A percentile compares a stretch with the other conserved stretches of the same genome.
Conservation (phyloP, 2,329 filamentous ascomycete genomes). For the Neurospora sp. region DNA sequence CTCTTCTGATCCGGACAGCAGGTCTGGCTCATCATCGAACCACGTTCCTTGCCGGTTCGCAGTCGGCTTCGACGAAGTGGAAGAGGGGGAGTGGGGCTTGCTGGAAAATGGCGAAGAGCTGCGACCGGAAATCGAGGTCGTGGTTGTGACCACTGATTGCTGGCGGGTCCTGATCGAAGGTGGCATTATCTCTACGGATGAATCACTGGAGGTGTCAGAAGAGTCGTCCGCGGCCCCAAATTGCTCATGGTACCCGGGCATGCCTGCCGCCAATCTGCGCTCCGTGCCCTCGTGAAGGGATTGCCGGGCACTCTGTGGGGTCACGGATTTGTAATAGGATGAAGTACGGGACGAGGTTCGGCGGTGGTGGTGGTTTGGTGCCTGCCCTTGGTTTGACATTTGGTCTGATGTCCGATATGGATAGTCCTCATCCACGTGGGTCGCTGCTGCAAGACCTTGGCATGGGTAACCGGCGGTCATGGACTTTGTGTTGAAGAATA, state of each 20-base stretch:
- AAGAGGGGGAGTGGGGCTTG: conserved; percentile 8
- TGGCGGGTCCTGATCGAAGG: conserved; percentile 24
- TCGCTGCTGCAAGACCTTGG: conserved; percentile 23
- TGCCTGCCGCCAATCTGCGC: not conserved
- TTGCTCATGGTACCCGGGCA: not conserved
- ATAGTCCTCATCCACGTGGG: conserved; percentile 8
- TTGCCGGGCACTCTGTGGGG: not conserved
- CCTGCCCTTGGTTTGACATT: not conserved
- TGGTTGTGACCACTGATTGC: conserved; percentile 30
- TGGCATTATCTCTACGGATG: conserved; percentile 26
- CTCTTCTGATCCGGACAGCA: not conserved
- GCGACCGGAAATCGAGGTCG: conserved; percentile 30
- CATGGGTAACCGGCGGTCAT: conserved; percentile 43
- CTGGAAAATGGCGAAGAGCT: conserved; percentile 20
- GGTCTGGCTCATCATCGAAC: conserved; percentile 14
- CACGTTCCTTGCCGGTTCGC: conserved; percentile 10
- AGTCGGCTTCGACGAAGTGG: conserved; percentile 6
- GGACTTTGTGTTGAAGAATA: conserved; percentile 38
- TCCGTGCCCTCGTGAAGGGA: not conserved
- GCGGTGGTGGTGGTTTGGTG: conserved; percentile 2
- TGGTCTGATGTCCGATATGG: conserved; percentile 4
- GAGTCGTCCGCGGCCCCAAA: conserved; percentile 1
- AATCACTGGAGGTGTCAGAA: conserved; percentile 24
- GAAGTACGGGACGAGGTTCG: not conserved
- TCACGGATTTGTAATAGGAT: not conserved